Conservation (phyloP, 139 green algal genomes). For the Chlorella sorokiniana region DNA sequence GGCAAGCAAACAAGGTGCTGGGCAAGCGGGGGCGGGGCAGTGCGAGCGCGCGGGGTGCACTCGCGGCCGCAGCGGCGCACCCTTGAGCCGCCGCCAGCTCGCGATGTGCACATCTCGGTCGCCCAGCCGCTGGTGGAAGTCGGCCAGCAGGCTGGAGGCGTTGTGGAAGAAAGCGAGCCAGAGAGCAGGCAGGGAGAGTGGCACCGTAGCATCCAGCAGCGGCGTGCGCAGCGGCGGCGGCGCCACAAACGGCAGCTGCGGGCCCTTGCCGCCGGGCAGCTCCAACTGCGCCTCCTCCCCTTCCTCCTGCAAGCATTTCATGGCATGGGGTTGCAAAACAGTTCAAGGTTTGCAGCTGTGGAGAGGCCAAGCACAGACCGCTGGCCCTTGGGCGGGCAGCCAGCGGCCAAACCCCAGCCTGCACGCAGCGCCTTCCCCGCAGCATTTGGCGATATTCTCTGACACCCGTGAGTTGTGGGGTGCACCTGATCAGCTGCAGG, state of each 20-base stretch:
- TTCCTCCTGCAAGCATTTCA: constrained; percentile 7
- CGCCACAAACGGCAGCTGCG: neutral
- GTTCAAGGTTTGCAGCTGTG: too few species aligned
- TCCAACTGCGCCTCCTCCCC: constrained; percentile 21
- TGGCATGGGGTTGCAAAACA: too few species aligned
- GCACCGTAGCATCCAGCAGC: constrained; percentile 28
- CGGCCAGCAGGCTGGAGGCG: neutral
- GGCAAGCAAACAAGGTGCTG: too few species aligned
- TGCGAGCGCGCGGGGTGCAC: too few species aligned
- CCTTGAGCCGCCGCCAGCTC: constrained; percentile 28
- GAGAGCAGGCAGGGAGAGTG: neutral
- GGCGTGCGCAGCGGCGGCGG: constrained; percentile 20
- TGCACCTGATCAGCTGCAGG: neutral
- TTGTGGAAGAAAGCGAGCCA: constrained; percentile 33
- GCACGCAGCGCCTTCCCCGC: too few species aligned
- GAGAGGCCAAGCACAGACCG: too few species aligned
- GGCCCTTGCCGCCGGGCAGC: constrained; percentile 1
- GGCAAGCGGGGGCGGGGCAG: too few species aligned
- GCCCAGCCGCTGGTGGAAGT: constrained; percentile 35
- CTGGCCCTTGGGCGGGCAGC: too few species aligned
- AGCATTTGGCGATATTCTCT: too few species aligned
- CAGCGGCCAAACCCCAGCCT: too few species aligned
- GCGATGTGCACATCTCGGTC: constrained; percentile 19
- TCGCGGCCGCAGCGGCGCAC: neutral
- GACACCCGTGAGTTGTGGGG: too few species aligned